Evolutionary conservation across 306 rosid species (phyloP).

Genomic region (Dryas alaskensis): DNA sequence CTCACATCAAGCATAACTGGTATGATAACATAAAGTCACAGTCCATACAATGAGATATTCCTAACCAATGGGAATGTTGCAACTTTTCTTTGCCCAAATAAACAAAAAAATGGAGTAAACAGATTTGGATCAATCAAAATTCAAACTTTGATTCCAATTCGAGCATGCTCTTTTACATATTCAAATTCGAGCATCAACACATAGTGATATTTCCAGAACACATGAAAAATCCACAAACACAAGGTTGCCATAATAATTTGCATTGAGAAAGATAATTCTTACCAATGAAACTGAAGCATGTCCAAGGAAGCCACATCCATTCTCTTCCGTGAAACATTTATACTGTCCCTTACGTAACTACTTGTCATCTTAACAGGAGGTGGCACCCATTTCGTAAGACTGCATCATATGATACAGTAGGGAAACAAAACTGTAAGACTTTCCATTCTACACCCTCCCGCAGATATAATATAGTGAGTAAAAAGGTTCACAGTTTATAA

Average conservation of each 20-base stretch:
- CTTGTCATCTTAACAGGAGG: conserved; percentile 97
- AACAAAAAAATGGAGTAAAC: background rate
- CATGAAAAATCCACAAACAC: background rate
- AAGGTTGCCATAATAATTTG: background rate
- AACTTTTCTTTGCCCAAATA: background rate
- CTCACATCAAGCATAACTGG: background rate
- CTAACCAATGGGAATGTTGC: background rate
- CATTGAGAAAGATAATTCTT: conserved; percentile 7
- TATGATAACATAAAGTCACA: background rate
- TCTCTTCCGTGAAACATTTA: conserved; percentile 81
- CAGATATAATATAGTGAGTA: background rate
- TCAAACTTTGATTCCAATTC: background rate
- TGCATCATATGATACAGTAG: conserved; percentile 36
- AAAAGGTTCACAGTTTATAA: background rate
- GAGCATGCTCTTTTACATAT: background rate
- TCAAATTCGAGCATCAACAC: background rate
- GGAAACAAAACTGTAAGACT: background rate
- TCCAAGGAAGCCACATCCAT: conserved; percentile 93
- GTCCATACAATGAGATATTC: background rate
- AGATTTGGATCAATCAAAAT: background rate
- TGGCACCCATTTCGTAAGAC: conserved; percentile 98
- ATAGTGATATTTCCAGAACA: background rate
- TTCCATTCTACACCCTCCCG: background rate
- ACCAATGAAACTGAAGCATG: conserved; percentile 99
- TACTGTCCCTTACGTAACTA: conserved; percentile 76